Evolutionary conservation across 768 basidiomycete genomes (phyloP), one percentile per base, ranked within the genome.

Genomic region (Russula vinacea): DNA sequence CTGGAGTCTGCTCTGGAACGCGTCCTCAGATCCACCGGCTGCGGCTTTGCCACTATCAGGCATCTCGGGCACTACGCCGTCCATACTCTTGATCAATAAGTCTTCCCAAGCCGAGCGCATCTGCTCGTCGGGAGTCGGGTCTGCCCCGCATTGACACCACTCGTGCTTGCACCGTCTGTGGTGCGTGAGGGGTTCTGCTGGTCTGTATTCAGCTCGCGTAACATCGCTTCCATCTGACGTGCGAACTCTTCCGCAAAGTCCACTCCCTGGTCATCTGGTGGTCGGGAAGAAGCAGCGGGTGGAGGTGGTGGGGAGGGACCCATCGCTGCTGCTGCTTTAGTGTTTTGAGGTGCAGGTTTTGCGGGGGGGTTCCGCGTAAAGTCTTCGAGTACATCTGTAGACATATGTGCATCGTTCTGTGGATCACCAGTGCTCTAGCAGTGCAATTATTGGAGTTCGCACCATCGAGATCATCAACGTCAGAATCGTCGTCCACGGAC

Each of bases 391-490:
- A 84, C 78, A 69, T 83, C 82, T 83, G 62, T 37, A 33, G 60
- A 71, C 61, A 17, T 19, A 50, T 55, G 64, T 32, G 64, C n/a
- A 47, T 42, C 42, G 39, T 53, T 37, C 26, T 16, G 40, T 62
- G 54, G 37, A 42, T 58, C 33, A 39, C 22, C 33, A 44, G 32
- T 24, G 39, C 40, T 57, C 60, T 37, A 37, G 62, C 54, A 53
- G 44, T 53, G 33, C 26, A 40, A 51, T 22, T 11, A 29, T 50
- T 22, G 24, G 24, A 52, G 45, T 50, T 45, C 77, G 47, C 51
- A 82, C 82, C 82, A 72, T 89, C 87, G 53, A 89, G 81, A 70
- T 89, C 87, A 70, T 89, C 87, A 22, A 88, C 71, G 72, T 89
- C 85, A 24, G 87, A 85, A n/a, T 78, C 78, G 29, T 70, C 68